phyloP scores from a whole-genome alignment of 2,329 filamentous ascomycete species.

The Trichoderma harzianum region DNA sequence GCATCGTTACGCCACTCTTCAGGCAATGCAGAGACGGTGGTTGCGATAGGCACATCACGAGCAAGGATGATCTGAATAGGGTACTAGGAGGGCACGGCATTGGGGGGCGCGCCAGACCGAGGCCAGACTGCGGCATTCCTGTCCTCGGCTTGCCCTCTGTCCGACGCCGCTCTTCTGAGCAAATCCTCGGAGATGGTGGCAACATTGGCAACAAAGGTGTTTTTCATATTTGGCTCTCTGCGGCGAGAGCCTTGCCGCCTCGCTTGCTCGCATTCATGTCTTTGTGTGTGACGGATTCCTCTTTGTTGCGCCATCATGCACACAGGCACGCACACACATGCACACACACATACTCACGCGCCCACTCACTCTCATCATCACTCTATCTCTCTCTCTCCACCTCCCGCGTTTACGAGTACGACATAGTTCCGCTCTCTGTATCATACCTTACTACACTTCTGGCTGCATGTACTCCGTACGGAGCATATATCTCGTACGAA shows the following conservation, averaged over 20 bases:
- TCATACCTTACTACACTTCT: not conserved
- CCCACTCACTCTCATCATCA: not conserved
- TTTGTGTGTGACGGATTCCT: not conserved
- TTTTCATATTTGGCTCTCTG: not conserved
- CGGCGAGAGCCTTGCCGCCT: conserved; percentile 1
- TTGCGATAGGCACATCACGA: conserved; percentile 12
- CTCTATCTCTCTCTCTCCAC: not conserved
- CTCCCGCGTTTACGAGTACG: not conserved
- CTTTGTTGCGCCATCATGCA: conserved; percentile 24
- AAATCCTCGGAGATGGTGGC: not conserved
- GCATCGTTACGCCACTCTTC: conserved; percentile 17
- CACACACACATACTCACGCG: not conserved
- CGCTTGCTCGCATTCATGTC: not conserved
- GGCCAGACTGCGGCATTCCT: not conserved
- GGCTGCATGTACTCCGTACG: not conserved
- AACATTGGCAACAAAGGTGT: not conserved
- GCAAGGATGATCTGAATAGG: not conserved
- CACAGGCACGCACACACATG: not conserved
- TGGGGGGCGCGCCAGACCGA: not conserved
- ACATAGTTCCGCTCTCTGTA: not conserved
- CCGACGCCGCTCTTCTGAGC: not conserved
- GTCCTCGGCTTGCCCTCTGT: not conserved
- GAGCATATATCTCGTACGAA: not conserved
- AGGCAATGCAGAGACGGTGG: not conserved
- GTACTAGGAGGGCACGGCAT: not conserved